These are phyloP conservation scores for Scheffersomyces lignosus DNA, from an alignment of 805 yeast species.

Conservation along the genomic window DNA sequence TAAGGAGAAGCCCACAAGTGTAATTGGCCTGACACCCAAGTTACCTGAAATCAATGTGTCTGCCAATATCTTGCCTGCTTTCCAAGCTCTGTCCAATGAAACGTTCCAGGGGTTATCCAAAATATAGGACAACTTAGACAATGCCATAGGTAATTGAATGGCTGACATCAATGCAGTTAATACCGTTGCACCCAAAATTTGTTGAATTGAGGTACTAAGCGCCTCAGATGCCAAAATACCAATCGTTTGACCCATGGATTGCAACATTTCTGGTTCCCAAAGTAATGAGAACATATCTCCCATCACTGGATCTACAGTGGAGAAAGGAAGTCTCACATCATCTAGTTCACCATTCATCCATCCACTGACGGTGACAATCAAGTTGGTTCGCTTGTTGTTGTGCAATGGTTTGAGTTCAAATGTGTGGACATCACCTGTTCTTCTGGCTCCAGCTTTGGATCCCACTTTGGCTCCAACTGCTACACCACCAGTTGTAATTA, in stretches of 20 bases:
- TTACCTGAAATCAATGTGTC: conserved; percentile 86
- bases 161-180: conserved; percentile 90
- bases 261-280: conserved; percentile 99
- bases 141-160: conserved; percentile 86
- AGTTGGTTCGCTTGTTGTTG: conserved; percentile 83
- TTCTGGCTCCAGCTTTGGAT: conserved; percentile 73
- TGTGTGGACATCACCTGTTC: conserved; percentile 90
- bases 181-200: conserved; percentile 88
- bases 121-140: conserved; percentile 83
- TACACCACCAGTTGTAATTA: conserved; percentile 89
- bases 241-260: conserved; percentile 94
- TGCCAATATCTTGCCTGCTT: conserved; percentile 88
- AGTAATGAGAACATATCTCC: conserved; percentile 89
- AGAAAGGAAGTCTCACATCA: conserved; percentile 94
- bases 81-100: conserved; percentile 95
- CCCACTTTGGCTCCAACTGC: conserved; percentile 92
- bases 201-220: conserved; percentile 89
- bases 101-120: conserved; percentile 98
- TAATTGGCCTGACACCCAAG: conserved; percentile 88
- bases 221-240: conserved; percentile 92
- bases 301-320: conserved; percentile 96
- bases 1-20: conserved; percentile 88
- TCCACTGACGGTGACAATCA: conserved; percentile 88
- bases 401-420: conserved; percentile 93
- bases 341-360: conserved; percentile 97